A percentile compares a stretch with the other conserved stretches of the same genome.
Conservation (phyloP, 1,139 yeast species). For the Protomyces lactucae-debilis region DNA sequence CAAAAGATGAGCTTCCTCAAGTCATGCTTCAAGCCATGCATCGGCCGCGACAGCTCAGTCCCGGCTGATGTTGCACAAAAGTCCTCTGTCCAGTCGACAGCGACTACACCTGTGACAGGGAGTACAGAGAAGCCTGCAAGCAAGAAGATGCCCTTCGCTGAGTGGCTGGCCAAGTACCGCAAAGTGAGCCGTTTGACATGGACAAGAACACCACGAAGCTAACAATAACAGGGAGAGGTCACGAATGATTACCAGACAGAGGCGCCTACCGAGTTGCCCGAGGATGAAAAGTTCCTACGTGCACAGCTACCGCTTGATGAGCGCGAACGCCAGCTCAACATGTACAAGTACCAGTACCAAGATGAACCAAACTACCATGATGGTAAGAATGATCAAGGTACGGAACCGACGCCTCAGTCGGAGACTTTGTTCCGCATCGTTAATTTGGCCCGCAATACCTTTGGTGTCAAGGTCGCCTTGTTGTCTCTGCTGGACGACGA, state of each 20-base stretch:
- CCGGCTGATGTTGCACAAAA: slow-evolving; percentile 23
- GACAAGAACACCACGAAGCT: background rate
- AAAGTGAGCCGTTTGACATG: background rate
- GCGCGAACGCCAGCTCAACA: slow-evolving; percentile 15
- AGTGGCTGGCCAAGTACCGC: slow-evolving; percentile 16
- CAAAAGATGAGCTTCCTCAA: slow-evolving; percentile 7
- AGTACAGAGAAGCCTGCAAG: background rate
- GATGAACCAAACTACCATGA: slow-evolving; percentile 17
- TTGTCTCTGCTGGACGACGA: slow-evolving; percentile 23
- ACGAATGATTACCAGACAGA: slow-evolving; percentile 1
- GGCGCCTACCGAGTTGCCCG: slow-evolving; percentile 22
- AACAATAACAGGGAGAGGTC: slow-evolving; percentile 6
- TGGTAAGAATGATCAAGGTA: slow-evolving; percentile 11
- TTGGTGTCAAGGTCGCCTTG: slow-evolving; percentile 19
- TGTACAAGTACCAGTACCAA: slow-evolving; percentile 14
- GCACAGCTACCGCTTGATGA: slow-evolving; percentile 15
- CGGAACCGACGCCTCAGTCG: slow-evolving; percentile 9
- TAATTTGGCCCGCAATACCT: slow-evolving; percentile 20
- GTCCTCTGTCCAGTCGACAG: slow-evolving; percentile 6
- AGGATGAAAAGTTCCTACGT: slow-evolving; percentile 21
- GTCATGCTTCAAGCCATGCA: slow-evolving; percentile 20
- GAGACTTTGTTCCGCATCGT: slow-evolving; percentile 25
- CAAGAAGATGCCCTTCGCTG: slow-evolving; percentile 16
- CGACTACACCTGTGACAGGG: background rate
- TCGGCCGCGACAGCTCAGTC: slow-evolving; percentile 5